Conservation (phyloP, 139 green algal species). For the Haematococcus sp. region DNA sequence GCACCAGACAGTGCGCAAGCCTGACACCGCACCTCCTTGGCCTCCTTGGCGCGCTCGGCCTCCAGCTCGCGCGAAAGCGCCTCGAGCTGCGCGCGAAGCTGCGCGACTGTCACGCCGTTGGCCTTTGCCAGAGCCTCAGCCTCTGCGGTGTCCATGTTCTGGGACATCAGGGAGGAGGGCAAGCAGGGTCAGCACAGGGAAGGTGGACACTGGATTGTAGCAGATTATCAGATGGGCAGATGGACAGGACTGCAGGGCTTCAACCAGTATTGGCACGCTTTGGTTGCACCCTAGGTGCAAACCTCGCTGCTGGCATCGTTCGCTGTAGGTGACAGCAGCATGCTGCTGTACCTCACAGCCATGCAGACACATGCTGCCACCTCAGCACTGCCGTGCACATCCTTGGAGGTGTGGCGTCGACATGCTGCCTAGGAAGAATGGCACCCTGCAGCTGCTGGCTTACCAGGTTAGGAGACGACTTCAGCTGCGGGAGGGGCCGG, state of each 20-base stretch:
- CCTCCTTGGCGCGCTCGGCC: background rate
- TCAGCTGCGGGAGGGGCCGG: constrained; percentile 11
- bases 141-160: background rate
- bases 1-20: too few species aligned
- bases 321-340: too few species aligned
- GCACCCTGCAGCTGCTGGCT: background rate
- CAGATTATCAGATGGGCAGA: background rate
- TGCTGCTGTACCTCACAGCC: background rate
- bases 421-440: background rate
- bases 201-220: too few species aligned
- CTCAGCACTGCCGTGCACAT: background rate
- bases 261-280: too few species aligned
- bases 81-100: background rate
- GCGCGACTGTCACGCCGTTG: background rate
- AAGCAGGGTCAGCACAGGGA: too few species aligned
- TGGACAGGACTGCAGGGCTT: too few species aligned
- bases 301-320: too few species aligned
- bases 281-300: too few species aligned
- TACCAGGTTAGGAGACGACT: background rate
- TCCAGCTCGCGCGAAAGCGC: background rate
- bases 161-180: too few species aligned
- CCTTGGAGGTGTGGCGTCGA: background rate
- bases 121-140: background rate
- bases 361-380: background rate
- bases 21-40: background rate